Evolutionary conservation across 1,139 yeast species (phyloP).

Genomic region (Hyphopichia pseudoburtonii): DNA sequence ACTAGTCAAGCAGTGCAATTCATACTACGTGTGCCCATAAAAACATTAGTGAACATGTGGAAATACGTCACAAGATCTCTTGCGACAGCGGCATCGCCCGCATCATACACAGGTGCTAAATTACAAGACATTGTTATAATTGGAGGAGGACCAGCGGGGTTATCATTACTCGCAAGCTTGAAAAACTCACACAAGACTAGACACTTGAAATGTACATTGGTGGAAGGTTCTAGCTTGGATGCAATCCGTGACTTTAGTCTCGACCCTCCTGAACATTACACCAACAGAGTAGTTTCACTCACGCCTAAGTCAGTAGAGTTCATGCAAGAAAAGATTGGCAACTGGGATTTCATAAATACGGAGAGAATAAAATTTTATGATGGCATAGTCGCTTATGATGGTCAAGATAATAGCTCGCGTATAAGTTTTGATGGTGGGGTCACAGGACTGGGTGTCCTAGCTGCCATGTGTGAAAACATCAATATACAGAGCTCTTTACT

Average conservation of each 20-base stretch:
- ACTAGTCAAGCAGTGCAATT: neutral
- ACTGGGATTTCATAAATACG: conserved; percentile 67
- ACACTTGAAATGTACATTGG: conserved; percentile 60
- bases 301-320: conserved; percentile 78
- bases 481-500: conserved; percentile 77
- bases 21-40: no score
- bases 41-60: conserved; percentile 1
- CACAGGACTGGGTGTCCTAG: conserved; percentile 45
- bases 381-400: conserved; percentile 79
- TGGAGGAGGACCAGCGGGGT: conserved; percentile 98
- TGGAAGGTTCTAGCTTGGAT: conserved; percentile 69
- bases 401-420: conserved; percentile 66
- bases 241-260: conserved; percentile 52
- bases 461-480: conserved; percentile 86
- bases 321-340: conserved; percentile 63
- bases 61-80: conserved; percentile 6
- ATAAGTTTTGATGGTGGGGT: conserved; percentile 68
- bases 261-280: conserved; percentile 58
- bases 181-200: conserved; percentile 63
- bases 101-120: conserved; percentile 12
- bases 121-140: conserved; percentile 77
- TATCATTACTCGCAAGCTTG: conserved; percentile 79
- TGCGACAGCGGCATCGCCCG: conserved; percentile 8
- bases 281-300: conserved; percentile 81
- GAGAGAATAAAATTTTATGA: conserved; percentile 80